Percentiles rank a stretch among this genome's conserved stretches.
Evolutionary conservation across 208 protist genomes (phyloP).

Genomic region (Acanthamoeba royreba): DNA sequence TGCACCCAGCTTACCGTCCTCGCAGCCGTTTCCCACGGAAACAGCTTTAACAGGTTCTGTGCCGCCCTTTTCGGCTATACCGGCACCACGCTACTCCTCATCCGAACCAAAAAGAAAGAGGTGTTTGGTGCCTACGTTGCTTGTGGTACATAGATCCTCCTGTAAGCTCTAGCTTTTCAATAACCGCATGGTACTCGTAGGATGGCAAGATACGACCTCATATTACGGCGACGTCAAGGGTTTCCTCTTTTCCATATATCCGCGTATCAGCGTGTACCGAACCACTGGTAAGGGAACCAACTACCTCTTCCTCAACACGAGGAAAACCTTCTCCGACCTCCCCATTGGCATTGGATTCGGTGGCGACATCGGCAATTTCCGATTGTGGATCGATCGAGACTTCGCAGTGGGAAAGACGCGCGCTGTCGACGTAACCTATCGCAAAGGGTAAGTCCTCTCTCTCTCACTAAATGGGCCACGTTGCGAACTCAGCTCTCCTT

Average conservation of each 20-base stretch:
- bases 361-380: constrained; percentile 31
- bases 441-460: background rate
- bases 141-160: background rate
- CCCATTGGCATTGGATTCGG: constrained; percentile 43
- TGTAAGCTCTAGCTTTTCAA: too few relatives aligned
- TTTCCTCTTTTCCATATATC: constrained; percentile 24
- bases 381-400: constrained; percentile 41
- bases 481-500: too few relatives aligned
- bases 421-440: background rate
- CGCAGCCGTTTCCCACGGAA: constrained; percentile 1
- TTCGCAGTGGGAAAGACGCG: constrained; percentile 1
- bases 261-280: background rate
- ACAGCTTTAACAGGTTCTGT: constrained; percentile 47
- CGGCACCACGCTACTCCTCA: constrained; percentile 6
- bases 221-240: background rate
- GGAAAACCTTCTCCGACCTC: constrained; percentile 40
- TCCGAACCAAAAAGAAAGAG: background rate
- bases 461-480: too few relatives aligned
- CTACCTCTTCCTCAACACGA: constrained; percentile 35
- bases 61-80: background rate
- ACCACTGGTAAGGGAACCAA: constrained; percentile 36
- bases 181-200: background rate
- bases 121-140: constrained; percentile 20
- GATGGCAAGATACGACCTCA: background rate
- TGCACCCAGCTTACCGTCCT: background rate